Evolutionary conservation across 495 filamentous ascomycete species (phyloP).

Genomic region (Rostrohypoxylon terebratum): DNA sequence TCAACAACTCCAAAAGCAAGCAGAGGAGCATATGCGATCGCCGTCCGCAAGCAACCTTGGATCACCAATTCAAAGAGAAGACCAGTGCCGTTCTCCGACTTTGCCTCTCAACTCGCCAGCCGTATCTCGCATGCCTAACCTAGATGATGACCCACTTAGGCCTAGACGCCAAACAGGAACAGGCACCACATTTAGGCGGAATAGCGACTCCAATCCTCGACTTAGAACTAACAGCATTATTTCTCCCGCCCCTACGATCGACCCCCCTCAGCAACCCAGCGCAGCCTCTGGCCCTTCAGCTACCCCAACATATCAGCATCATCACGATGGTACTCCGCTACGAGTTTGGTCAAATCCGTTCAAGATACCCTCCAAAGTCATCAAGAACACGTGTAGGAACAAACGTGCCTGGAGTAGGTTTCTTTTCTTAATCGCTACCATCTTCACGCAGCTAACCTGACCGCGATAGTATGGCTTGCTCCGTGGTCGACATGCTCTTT

Average conservation of each 20-base stretch:
- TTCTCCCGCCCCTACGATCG: slow-evolving; percentile 15
- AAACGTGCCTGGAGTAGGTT: slow-evolving; percentile 13
- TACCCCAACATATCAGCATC: neutral
- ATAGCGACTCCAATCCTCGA: neutral
- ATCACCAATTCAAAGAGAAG: neutral
- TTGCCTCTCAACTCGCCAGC: neutral
- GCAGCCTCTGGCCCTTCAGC: neutral
- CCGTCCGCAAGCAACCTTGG: neutral
- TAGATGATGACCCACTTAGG: neutral
- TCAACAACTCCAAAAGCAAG: slow-evolving; percentile 17
- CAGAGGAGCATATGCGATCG: slow-evolving; percentile 4
- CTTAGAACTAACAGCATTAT: neutral
- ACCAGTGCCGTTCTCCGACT: neutral
- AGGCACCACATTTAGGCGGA: neutral
- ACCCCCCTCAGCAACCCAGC: neutral
- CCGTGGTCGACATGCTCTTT: slow-evolving; percentile 19
- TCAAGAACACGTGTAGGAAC: slow-evolving; percentile 14
- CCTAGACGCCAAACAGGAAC: neutral
- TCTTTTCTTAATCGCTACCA: neutral
- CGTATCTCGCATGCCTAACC: neutral
- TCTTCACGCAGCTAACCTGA: neutral
- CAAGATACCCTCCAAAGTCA: slow-evolving; percentile 1
- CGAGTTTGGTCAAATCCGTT: slow-evolving; percentile 17
- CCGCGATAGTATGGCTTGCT: neutral
- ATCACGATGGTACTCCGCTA: neutral